Percentiles rank a stretch among this genome's conserved stretches.
These are phyloP conservation scores for Chrysosporium keratinophilum DNA, from an alignment of 2,329 filamentous ascomycete species.

Conservation along the genomic window DNA sequence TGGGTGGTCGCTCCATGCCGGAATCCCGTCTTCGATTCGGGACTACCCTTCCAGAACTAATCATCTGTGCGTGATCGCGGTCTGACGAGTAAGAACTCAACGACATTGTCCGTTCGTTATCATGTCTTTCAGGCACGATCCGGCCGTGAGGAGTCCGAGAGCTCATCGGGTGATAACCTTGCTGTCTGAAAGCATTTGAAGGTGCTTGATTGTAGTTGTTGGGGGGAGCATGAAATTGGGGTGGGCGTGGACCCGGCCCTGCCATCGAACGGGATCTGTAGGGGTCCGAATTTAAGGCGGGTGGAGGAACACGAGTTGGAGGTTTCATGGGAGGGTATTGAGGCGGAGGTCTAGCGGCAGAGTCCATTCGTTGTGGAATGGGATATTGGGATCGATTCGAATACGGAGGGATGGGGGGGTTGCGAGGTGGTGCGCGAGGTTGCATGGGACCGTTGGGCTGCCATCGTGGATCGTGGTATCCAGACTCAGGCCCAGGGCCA, in stretches of 20 bases:
- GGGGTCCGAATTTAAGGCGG: conserved; percentile 70
- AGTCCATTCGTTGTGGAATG: conserved; percentile 60
- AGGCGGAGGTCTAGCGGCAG: conserved; percentile 42
- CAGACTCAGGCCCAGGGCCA: conserved; percentile 30
- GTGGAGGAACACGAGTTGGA: conserved; percentile 48
- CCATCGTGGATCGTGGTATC: conserved; percentile 31
- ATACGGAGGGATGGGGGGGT: conserved; percentile 41
- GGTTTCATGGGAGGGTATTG: conserved; percentile 50
- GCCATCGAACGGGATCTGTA: conserved; percentile 93
- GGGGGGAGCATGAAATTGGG: conserved; percentile 57
- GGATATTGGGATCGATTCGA: conserved; percentile 61
- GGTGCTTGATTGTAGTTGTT: conserved; percentile 54
- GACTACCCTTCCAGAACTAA: conserved; percentile 75
- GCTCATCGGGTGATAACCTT: conserved; percentile 53
- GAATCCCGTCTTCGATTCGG: conserved; percentile 61
- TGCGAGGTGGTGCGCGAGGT: conserved; percentile 18
- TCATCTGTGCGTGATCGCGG: conserved; percentile 70
- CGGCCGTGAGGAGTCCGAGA: conserved; percentile 87
- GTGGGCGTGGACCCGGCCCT: conserved; percentile 49
- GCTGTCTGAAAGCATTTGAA: conserved; percentile 66
- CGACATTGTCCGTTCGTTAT: conserved; percentile 93
- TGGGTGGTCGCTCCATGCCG: conserved; percentile 20
- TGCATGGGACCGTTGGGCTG: conserved; percentile 25
- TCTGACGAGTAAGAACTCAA: conserved; percentile 76
- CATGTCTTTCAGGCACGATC: conserved; percentile 79